Conservation (phyloP, 805 yeast genomes). For the Starmerella vitae region DNA sequence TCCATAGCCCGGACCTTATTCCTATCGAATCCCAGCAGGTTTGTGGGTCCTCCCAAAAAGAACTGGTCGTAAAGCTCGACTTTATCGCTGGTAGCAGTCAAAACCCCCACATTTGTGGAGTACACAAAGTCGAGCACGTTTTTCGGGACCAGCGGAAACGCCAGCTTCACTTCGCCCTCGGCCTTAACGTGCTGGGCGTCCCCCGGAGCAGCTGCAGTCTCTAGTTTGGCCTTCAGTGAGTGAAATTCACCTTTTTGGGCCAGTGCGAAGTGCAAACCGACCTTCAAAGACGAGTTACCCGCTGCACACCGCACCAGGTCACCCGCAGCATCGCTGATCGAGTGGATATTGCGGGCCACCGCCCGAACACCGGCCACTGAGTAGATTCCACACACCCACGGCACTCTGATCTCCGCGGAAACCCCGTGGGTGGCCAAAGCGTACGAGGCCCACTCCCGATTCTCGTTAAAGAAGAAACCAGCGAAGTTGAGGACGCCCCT, state of each 20-base stretch:
- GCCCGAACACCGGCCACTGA: conserved; percentile 42
- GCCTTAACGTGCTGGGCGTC: conserved; percentile 24
- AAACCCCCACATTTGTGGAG: conserved; percentile 16
- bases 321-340: conserved; percentile 38
- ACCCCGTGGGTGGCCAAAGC: conserved; percentile 38
- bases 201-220: conserved; percentile 26
- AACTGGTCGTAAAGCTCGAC: conserved; percentile 63
- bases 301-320: conserved; percentile 49
- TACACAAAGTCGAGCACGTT: conserved; percentile 18
- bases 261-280: conserved; percentile 34
- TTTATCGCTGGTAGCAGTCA: conserved; percentile 17
- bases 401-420: conserved; percentile 30
- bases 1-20: conserved; percentile 55
- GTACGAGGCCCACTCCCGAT: conserved; percentile 42
- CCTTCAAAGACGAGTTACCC: conserved; percentile 41
- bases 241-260: conserved; percentile 12
- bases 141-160: conserved; percentile 14
- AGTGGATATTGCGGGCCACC: conserved; percentile 41
- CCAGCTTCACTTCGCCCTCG: conserved; percentile 9
- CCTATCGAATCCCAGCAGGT: conserved; percentile 49
- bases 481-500: conserved; percentile 11
- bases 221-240: conserved; percentile 27
- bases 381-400: conserved; percentile 20
- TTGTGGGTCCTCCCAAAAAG: conserved; percentile 60
- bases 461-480: conserved; percentile 38